phyloP scores from a whole-genome alignment of 2,329 filamentous ascomycete species.

The Trichophyton schoenleinii region DNA sequence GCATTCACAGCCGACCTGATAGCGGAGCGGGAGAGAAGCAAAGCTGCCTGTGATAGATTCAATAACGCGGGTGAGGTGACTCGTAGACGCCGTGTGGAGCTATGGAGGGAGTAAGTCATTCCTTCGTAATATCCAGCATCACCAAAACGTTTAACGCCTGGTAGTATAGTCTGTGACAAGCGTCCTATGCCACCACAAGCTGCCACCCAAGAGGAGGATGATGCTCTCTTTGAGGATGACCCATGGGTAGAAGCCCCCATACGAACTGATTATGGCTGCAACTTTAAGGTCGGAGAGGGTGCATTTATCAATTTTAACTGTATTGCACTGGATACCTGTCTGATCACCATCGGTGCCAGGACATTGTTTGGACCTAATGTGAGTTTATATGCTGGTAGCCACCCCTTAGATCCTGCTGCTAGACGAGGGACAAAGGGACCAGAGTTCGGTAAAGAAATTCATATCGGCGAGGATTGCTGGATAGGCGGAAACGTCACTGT shows the following conservation, averaged over 20 bases:
- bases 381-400: conserved; percentile 59
- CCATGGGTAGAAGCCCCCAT: conserved; percentile 61
- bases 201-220: conserved; percentile 50
- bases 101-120: conserved; percentile 58
- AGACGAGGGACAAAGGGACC: conserved; percentile 65
- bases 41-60: conserved; percentile 48
- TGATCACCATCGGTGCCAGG: conserved; percentile 60
- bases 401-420: conserved; percentile 62
- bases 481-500: conserved; percentile 59
- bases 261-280: conserved; percentile 64
- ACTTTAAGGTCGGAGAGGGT: conserved; percentile 55
- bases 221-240: conserved; percentile 48
- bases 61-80: conserved; percentile 50
- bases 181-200: conserved; percentile 50
- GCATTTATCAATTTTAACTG: conserved; percentile 68
- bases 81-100: conserved; percentile 50
- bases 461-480: conserved; percentile 71
- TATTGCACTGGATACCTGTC: conserved; percentile 64
- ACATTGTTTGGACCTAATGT: conserved; percentile 71
- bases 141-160: neutral
- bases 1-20: conserved; percentile 58
- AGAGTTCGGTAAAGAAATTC: conserved; percentile 60
- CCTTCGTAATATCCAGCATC: neutral
- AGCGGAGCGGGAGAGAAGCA: conserved; percentile 51
- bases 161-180: conserved; percentile 50